phyloP scores from a whole-genome alignment of 495 filamentous ascomycete species.

The Bathelium albidoporum region DNA sequence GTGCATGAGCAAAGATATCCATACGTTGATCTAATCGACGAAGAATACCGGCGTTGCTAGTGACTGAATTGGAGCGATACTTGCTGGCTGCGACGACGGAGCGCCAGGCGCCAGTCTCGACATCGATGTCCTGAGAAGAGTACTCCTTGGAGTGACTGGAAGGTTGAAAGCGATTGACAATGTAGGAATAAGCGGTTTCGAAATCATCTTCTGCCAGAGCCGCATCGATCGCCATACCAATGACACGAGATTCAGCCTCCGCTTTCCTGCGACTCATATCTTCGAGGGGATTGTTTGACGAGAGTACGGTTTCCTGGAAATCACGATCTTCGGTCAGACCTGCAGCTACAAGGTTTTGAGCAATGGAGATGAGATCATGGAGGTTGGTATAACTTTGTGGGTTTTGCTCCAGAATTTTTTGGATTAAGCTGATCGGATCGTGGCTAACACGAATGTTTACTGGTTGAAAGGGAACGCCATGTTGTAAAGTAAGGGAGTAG shows the following conservation, averaged over 20 bases:
- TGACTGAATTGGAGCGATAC: constrained; percentile 47
- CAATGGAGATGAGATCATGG: constrained; percentile 73
- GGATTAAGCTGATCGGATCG: constrained; percentile 75
- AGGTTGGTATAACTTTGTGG: constrained; percentile 73
- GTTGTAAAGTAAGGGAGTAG: constrained; percentile 80
- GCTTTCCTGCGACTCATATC: constrained; percentile 24
- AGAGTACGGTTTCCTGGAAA: constrained; percentile 20
- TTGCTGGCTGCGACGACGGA: constrained; percentile 82
- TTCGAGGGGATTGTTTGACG: neutral
- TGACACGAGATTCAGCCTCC: constrained; percentile 55
- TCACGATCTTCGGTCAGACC: constrained; percentile 38
- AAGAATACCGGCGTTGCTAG: constrained; percentile 41
- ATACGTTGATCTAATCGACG: constrained; percentile 71
- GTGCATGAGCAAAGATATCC: constrained; percentile 77
- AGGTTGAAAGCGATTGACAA: constrained; percentile 52
- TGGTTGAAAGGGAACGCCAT: constrained; percentile 84
- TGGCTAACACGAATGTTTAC: constrained; percentile 77
- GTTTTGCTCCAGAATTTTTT: constrained; percentile 83
- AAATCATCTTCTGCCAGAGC: constrained; percentile 84
- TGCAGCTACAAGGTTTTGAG: constrained; percentile 62
- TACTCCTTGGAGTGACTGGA: constrained; percentile 4
- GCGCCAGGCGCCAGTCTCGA: constrained; percentile 55
- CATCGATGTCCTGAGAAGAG: constrained; percentile 8
- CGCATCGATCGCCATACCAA: constrained; percentile 79
- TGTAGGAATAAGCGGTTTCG: constrained; percentile 93